Percentiles rank a stretch among this genome's conserved stretches.
Conservation (phyloP, 2,329 filamentous ascomycete species). For the Colletotrichum gigasporum region DNA sequence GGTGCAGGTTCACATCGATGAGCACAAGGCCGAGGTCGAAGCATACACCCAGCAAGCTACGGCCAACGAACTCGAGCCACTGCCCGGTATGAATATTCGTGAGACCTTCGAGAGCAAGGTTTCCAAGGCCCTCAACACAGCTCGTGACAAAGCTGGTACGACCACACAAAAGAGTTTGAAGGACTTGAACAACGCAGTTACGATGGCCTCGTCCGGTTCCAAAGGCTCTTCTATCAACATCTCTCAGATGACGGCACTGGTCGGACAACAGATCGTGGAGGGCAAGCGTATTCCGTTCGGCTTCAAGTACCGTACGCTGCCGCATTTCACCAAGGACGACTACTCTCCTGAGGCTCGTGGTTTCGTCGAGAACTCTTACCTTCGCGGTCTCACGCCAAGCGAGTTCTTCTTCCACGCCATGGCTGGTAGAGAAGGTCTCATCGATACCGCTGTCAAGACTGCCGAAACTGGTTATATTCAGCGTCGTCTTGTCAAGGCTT, state of each 20-base stretch:
- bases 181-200: constrained; percentile 94
- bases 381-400: constrained; percentile 91
- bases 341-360: constrained; percentile 97
- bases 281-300: constrained; percentile 99
- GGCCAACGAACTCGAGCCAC: constrained; percentile 86
- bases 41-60: constrained; percentile 81
- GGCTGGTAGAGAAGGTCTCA: constrained; percentile 99
- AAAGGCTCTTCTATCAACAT: constrained; percentile 99
- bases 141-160: constrained; percentile 95
- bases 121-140: constrained; percentile 91
- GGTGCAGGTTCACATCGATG: constrained; percentile 83
- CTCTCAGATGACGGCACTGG: constrained; percentile 98
- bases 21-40: constrained; percentile 84
- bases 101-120: constrained; percentile 99
- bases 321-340: constrained; percentile 99
- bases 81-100: constrained; percentile 98
- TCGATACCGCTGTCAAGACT: constrained; percentile 99
- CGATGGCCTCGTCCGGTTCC: constrained; percentile 95
- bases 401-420: constrained; percentile 99
- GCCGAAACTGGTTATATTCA: constrained; percentile 99
- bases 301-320: constrained; percentile 96
- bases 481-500: constrained; percentile 95
- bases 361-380: constrained; percentile 98
- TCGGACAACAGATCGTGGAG: constrained; percentile 98
- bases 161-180: constrained; percentile 92